These are phyloP conservation scores for Anisogramma anomala DNA, from an alignment of 2,329 filamentous ascomycete species.

Conservation along the genomic window DNA sequence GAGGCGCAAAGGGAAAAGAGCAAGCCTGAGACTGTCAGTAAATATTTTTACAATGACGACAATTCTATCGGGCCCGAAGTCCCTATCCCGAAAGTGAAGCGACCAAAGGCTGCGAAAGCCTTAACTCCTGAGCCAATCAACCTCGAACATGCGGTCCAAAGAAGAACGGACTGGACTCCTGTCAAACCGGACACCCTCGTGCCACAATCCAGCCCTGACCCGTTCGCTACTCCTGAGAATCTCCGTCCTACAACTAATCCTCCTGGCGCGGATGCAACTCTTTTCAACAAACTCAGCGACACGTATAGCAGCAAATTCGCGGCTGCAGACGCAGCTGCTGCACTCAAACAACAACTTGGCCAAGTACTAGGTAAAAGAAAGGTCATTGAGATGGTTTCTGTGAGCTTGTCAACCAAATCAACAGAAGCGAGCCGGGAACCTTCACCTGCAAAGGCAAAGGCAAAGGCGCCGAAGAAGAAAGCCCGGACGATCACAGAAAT, in stretches of 20 bases:
- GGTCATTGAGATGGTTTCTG: constrained; percentile 38
- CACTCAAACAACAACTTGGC: constrained; percentile 18
- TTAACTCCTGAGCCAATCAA: constrained; percentile 22
- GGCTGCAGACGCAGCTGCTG: constrained; percentile 6
- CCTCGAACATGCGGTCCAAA: constrained; percentile 38
- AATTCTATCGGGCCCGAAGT: neutral
- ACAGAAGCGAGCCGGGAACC: constrained; percentile 13
- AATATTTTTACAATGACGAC: constrained; percentile 19
- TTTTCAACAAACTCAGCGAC: constrained; percentile 34
- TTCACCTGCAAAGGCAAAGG: constrained; percentile 35
- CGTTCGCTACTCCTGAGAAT: neutral
- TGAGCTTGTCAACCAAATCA: constrained; percentile 15
- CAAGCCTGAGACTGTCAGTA: constrained; percentile 23
- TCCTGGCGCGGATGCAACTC: constrained; percentile 15
- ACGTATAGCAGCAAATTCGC: constrained; percentile 28
- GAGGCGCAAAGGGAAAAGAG: constrained; percentile 18
- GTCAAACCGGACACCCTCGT: constrained; percentile 30
- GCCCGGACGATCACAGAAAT: constrained; percentile 66
- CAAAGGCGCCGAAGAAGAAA: constrained; percentile 54
- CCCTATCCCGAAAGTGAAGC: constrained; percentile 15
- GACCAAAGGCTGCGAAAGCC: constrained; percentile 16
- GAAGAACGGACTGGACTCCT: constrained; percentile 59
- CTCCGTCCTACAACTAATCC: neutral
- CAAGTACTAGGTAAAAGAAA: constrained; percentile 43
- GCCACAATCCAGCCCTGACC: neutral